These are phyloP conservation scores for Trichoderma atroviride DNA, from an alignment of 2,329 filamentous ascomycete genomes.

Conservation along the genomic window DNA sequence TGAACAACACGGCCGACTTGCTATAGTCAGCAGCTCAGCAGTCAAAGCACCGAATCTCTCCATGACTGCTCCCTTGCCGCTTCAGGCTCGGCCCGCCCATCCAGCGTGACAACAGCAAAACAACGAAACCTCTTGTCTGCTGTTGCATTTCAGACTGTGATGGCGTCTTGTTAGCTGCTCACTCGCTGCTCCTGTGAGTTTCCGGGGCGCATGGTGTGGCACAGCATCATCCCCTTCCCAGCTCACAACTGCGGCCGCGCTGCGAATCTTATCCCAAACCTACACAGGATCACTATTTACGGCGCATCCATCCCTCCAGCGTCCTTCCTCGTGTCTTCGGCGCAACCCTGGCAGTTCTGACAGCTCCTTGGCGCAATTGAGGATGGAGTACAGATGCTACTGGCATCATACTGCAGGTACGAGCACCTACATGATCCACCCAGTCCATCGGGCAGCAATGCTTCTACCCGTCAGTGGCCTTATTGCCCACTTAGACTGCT, in stretches of 20 bases:
- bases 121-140: conserved; percentile 5
- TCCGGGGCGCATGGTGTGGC: conserved; percentile 15
- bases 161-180: neutral
- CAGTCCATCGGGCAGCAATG: conserved; percentile 31
- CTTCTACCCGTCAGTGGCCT: conserved; percentile 15
- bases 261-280: conserved; percentile 7
- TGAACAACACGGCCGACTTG: neutral
- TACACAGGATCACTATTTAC: neutral
- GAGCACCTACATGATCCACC: conserved; percentile 6
- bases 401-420: neutral
- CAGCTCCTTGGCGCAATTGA: neutral
- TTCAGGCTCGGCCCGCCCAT: neutral
- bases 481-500: conserved; percentile 17
- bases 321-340: neutral
- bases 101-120: neutral
- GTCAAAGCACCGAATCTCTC: no score
- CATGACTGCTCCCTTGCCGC: neutral
- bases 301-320: neutral
- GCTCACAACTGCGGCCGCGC: conserved; percentile 24
- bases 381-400: neutral
- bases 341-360: neutral
- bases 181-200: conserved; percentile 1
- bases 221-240: conserved; percentile 1
- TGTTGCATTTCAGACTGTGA: conserved; percentile 13
- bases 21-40: no score